phyloP scores from a whole-genome alignment of 306 rosid species.

The Rosa persica region DNA sequence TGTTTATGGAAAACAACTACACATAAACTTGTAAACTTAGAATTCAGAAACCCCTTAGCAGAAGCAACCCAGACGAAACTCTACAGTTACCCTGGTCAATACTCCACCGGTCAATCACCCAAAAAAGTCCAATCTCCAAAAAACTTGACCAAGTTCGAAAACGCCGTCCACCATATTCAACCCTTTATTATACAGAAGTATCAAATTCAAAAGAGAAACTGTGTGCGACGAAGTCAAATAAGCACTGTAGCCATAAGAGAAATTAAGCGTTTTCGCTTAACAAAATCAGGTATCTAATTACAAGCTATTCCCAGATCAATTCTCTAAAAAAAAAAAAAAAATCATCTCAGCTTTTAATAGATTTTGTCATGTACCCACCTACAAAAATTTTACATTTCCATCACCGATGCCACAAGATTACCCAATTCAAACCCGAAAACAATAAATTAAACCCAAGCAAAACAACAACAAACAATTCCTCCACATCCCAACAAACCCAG shows the following conservation, averaged over 20 bases:
- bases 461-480: too few relatives aligned
- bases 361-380: not conserved
- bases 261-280: not conserved
- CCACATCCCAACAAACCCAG: not conserved
- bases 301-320: not conserved
- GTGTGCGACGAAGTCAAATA: not conserved
- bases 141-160: not conserved
- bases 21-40: not conserved
- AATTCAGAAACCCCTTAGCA: not conserved
- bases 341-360: not conserved
- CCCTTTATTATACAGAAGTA: not conserved
- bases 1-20: not conserved
- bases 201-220: not conserved
- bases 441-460: not conserved
- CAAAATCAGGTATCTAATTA: not conserved
- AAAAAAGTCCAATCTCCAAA: conserved; percentile 10
- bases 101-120: conserved; percentile 5
- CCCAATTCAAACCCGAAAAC: not conserved
- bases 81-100: not conserved
- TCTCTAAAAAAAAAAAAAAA: not conserved
- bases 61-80: conserved; percentile 2
- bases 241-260: not conserved
- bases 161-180: not conserved
- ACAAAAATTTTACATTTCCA: not conserved
- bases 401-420: not conserved